A percentile compares a stretch with the other conserved stretches of the same genome.
Conservation (phyloP, 768 basidiomycete species). For the Candolleomyces aberdarensis region DNA sequence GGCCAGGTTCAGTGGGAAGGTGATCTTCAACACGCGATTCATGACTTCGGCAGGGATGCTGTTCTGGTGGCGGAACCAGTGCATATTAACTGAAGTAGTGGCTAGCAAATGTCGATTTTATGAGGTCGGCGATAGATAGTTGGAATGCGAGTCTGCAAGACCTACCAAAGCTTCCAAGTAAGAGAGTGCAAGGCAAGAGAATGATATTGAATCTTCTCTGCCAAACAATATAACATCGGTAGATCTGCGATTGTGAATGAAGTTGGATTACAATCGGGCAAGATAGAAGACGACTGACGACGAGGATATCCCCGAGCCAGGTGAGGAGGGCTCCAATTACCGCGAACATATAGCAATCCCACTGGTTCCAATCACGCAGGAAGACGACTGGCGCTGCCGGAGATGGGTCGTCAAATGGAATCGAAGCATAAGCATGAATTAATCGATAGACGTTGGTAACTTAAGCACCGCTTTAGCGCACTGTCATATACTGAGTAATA, state of each 20-base stretch:
- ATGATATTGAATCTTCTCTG: constrained; percentile 18
- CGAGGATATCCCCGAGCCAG: constrained; percentile 27
- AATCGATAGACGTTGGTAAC: constrained; percentile 20
- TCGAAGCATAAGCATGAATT: constrained; percentile 17
- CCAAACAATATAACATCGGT: constrained; percentile 30
- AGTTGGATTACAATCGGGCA: background rate
- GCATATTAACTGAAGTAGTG: constrained; percentile 13
- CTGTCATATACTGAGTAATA: background rate
- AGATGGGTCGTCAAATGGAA: background rate
- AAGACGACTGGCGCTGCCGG: constrained; percentile 17
- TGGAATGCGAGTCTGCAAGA: background rate
- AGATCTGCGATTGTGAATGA: constrained; percentile 17
- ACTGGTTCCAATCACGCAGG: constrained; percentile 18
- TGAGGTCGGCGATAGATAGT: background rate
- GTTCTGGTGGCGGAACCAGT: constrained; percentile 22
- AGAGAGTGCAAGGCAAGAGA: constrained; percentile 19
- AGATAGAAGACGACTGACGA: constrained; percentile 14
- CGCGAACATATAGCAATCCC: constrained; percentile 21
- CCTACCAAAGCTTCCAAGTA: constrained; percentile 18
- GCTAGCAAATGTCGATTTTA: constrained; percentile 12
- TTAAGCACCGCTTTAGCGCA: background rate
- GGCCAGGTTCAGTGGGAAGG: constrained; percentile 23
- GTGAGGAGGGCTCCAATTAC: constrained; percentile 22
- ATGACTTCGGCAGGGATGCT: constrained; percentile 3
- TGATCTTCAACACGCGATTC: constrained; percentile 16